Evolutionary conservation across 2,329 filamentous ascomycete species (phyloP).

Genomic region (Daldinia sp.): DNA sequence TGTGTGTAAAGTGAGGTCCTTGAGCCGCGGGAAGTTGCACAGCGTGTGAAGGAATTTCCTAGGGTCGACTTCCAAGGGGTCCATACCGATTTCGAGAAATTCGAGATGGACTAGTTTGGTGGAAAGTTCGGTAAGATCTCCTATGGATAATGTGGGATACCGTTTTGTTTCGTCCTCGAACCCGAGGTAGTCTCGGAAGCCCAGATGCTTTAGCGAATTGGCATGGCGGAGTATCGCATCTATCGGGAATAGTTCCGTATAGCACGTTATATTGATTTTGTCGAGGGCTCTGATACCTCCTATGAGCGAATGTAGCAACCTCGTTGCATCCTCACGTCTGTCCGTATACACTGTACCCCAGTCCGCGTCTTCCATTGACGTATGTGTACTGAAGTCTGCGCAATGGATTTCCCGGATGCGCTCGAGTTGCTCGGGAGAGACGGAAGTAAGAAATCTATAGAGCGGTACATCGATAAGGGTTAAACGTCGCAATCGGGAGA

Average conservation of each 20-base stretch:
- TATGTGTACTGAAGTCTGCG: conserved; percentile 57
- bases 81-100: conserved; percentile 58
- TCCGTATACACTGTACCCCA: no score
- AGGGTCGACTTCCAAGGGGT: conserved; percentile 50
- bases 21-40: conserved; percentile 51
- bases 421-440: conserved; percentile 50
- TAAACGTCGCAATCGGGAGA: conserved; percentile 53
- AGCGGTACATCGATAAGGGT: conserved; percentile 55
- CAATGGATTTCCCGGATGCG: conserved; percentile 51
- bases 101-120: conserved; percentile 46
- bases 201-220: conserved; percentile 49
- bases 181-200: conserved; percentile 56
- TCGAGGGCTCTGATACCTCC: conserved; percentile 50
- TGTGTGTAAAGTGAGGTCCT: conserved; percentile 54
- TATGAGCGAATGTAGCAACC: conserved; percentile 51
- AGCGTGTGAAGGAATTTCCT: conserved; percentile 50
- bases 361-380: no score
- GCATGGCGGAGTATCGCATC: conserved; percentile 52
- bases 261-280: conserved; percentile 53
- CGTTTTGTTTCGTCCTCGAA: conserved; percentile 53
- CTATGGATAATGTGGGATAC: conserved; percentile 53
- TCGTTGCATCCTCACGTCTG: conserved; percentile 51
- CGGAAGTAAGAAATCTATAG: conserved; percentile 54
- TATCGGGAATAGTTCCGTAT: conserved; percentile 52
- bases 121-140: conserved; percentile 49